phyloP scores from a whole-genome alignment of 306 rosid genomes.

The Rosa chinensis region DNA sequence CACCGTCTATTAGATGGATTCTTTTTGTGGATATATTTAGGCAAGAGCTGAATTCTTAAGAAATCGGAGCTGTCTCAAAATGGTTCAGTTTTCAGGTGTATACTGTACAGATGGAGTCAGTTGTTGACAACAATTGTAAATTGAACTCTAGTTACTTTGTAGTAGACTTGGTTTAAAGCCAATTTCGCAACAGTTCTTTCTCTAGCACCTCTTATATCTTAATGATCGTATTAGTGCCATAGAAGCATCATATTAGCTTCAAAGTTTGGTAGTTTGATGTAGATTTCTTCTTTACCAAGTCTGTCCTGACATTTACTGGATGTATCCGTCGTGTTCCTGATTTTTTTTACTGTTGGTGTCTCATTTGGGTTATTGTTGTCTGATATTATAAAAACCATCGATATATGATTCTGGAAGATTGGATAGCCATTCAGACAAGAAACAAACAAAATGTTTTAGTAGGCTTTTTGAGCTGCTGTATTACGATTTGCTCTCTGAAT shows the following conservation, averaged over 20 bases:
- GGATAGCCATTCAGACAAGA: neutral
- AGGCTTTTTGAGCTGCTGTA: neutral
- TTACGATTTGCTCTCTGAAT: too few species aligned
- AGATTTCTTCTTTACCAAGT: neutral
- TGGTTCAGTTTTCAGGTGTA: conserved; percentile 38
- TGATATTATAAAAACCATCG: neutral
- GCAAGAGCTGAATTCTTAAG: conserved; percentile 34
- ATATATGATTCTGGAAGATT: neutral
- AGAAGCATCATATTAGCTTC: neutral
- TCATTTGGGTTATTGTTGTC: neutral
- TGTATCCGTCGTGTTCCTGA: neutral
- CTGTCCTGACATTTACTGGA: neutral
- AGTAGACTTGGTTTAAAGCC: neutral
- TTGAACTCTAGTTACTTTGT: conserved; percentile 24
- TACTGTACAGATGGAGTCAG: conserved; percentile 48
- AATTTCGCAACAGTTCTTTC: neutral
- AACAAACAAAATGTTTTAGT: neutral
- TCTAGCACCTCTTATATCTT: neutral
- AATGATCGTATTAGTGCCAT: neutral
- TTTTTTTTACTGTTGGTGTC: neutral
- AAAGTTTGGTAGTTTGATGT: neutral
- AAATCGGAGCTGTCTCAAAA: conserved; percentile 29
- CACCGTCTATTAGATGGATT: conserved; percentile 21
- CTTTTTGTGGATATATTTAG: conserved; percentile 29
- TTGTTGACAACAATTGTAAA: conserved; percentile 33